phyloP scores from a whole-genome alignment of 2,329 filamentous ascomycete genomes.

The Colletotrichum eremochloae region DNA sequence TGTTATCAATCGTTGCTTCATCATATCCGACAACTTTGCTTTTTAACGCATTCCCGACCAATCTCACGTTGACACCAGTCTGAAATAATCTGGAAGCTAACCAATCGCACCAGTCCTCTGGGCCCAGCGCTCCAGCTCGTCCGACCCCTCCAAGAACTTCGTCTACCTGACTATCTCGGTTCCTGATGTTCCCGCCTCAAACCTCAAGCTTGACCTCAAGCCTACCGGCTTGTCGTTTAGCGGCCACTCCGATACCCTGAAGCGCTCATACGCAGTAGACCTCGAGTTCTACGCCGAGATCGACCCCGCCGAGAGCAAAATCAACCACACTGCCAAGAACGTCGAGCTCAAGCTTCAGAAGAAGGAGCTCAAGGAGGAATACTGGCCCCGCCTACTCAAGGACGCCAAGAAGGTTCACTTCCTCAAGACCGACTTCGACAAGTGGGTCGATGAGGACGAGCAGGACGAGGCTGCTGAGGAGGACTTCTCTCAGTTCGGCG shows the following conservation, averaged over 20 bases:
- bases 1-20: conserved; percentile 9
- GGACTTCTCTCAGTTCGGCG: conserved; percentile 77
- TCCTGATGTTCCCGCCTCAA: conserved; percentile 82
- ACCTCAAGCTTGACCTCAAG: conserved; percentile 87
- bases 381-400: conserved; percentile 96
- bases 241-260: conserved; percentile 85
- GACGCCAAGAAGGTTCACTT: conserved; percentile 91
- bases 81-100: conserved; percentile 15
- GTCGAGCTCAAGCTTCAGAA: conserved; percentile 93
- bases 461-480: conserved; percentile 91
- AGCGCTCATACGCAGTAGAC: conserved; percentile 87
- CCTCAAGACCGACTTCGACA: conserved; percentile 98
- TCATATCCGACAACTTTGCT: not conserved
- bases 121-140: conserved; percentile 92
- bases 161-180: conserved; percentile 93
- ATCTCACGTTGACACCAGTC: not conserved
- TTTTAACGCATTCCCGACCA: not conserved
- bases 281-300: conserved; percentile 94
- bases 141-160: conserved; percentile 89
- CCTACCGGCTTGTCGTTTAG: conserved; percentile 83
- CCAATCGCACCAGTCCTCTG: conserved; percentile 79
- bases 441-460: conserved; percentile 99
- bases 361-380: conserved; percentile 95
- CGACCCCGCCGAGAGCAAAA: conserved; percentile 85
- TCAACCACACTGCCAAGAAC: conserved; percentile 89